phyloP scores from a whole-genome alignment of 2,329 filamentous ascomycete species.

The Talaromyces amestolkiae region DNA sequence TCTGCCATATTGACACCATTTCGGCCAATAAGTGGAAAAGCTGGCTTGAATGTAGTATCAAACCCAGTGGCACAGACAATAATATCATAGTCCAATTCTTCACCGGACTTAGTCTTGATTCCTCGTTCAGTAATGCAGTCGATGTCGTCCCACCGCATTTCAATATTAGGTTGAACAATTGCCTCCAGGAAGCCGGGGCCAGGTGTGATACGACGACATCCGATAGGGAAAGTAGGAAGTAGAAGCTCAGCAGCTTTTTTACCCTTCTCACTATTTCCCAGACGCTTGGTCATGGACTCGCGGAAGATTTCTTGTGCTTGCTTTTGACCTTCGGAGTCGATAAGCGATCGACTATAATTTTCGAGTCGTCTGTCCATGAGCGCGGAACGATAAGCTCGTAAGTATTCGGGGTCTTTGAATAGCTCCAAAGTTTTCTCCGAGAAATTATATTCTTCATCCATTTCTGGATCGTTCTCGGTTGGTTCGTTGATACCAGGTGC shows the following conservation, averaged over 20 bases:
- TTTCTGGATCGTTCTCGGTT: conserved; percentile 11
- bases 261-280: conserved; percentile 8
- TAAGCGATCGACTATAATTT: not conserved
- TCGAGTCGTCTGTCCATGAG: conserved; percentile 11
- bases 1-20: not conserved
- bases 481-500: conserved; percentile 12
- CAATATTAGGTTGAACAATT: not conserved
- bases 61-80: conserved; percentile 8
- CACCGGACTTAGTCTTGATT: not conserved
- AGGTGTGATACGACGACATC: conserved; percentile 6
- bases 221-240: conserved; percentile 9
- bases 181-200: not conserved
- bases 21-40: not conserved
- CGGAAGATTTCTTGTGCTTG: conserved; percentile 8
- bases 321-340: not conserved
- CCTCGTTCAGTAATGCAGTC: not conserved
- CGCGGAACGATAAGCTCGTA: conserved; percentile 6
- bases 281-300: conserved; percentile 6
- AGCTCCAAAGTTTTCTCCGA: conserved; percentile 4
- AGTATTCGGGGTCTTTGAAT: conserved; percentile 5
- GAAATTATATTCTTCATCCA: conserved; percentile 13
- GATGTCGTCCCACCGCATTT: not conserved
- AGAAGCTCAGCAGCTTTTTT: not conserved
- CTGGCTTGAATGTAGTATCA: not conserved
- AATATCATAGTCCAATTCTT: not conserved